A percentile compares a stretch with the other conserved stretches of the same genome.
These are phyloP conservation scores for Cytospora paraplurivora DNA, from an alignment of 2,329 filamentous ascomycete species.

Conservation along the genomic window DNA sequence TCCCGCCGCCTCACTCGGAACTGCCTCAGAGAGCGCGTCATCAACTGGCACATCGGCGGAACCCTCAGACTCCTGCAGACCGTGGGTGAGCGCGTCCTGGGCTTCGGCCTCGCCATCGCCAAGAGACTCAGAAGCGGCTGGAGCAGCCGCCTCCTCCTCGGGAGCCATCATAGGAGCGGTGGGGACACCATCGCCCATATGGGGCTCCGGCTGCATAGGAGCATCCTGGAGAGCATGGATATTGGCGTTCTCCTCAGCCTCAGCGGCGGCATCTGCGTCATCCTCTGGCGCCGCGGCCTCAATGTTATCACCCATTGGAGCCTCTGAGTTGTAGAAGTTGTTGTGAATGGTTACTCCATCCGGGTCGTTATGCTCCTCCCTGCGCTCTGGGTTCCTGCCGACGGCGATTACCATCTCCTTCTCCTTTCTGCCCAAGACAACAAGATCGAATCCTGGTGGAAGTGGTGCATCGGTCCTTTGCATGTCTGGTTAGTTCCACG, in stretches of 20 bases:
- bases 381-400: slow-evolving; percentile 53
- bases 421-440: slow-evolving; percentile 55
- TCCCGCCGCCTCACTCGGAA: slow-evolving; percentile 15
- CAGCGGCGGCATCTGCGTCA: slow-evolving; percentile 6
- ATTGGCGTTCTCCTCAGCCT: slow-evolving; percentile 14
- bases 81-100: slow-evolving; percentile 7
- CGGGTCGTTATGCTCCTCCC: slow-evolving; percentile 48
- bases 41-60: slow-evolving; percentile 10
- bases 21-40: slow-evolving; percentile 15
- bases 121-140: slow-evolving; percentile 19
- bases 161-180: slow-evolving; percentile 24
- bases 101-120: slow-evolving; percentile 19
- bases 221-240: slow-evolving; percentile 27
- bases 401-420: slow-evolving; percentile 41
- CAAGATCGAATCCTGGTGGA: slow-evolving; percentile 52
- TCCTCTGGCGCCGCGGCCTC: slow-evolving; percentile 4
- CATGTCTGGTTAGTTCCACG: background rate
- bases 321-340: slow-evolving; percentile 33
- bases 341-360: slow-evolving; percentile 42
- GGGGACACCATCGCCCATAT: slow-evolving; percentile 12
- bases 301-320: slow-evolving; percentile 5
- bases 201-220: slow-evolving; percentile 23
- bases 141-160: slow-evolving; percentile 7
- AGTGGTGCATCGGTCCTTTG: slow-evolving; percentile 45
- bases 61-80: background rate